Evolutionary conservation across 371 early-diverging fungal genomes (phyloP), one percentile per base, ranked within the genome.

Genomic region (Mucor racemosus): DNA sequence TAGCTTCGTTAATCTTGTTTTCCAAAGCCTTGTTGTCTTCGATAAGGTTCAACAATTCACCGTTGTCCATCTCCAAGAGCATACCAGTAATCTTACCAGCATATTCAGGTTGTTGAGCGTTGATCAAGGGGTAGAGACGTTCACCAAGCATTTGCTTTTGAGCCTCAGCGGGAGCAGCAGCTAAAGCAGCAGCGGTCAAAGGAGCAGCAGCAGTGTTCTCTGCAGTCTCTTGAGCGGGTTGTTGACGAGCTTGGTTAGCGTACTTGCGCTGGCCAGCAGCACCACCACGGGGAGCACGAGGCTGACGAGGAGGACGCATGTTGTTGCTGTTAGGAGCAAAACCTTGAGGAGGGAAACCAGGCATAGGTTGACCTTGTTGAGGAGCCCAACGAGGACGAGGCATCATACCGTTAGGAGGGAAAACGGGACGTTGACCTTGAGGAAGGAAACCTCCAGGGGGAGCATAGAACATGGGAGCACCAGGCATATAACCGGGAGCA

Each of bases 21-120:
- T 86, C 83, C 67, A 93, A 84, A 48, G 92, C 91, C 59, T 83
- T 88, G 72, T 78, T 77, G 76, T 86, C 86, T 80, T 96, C 96
- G 54, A 98, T 75, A 64, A 99, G 76, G 79, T 93, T 91, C 72
- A 98, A 78, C 58, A 98, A 82, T 82, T 98, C 98, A 66, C 87
- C 83, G 76, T 95, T 95, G 76, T 97, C 97, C 97, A 98, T 98
- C 85, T 99, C 99, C 65, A 99, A 84, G 58, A 99, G 86, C 98
- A 99, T 99, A 68, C 99, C 99, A 15, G 99, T 99, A 75, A 99
- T 94, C 92, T 99, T 99, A 77, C 96, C 95, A 68, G 98, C 96
- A 66, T 82, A 80, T 57, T 88, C 87, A 64, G 89, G 90, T 76
- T 94, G 88, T 72, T 79, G 84, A 46, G 70, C 71, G 44, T 66